Percentiles rank a stretch among this genome's conserved stretches.
phyloP scores from a whole-genome alignment of 441 rosid species.

The Gossypium davidsonii region DNA sequence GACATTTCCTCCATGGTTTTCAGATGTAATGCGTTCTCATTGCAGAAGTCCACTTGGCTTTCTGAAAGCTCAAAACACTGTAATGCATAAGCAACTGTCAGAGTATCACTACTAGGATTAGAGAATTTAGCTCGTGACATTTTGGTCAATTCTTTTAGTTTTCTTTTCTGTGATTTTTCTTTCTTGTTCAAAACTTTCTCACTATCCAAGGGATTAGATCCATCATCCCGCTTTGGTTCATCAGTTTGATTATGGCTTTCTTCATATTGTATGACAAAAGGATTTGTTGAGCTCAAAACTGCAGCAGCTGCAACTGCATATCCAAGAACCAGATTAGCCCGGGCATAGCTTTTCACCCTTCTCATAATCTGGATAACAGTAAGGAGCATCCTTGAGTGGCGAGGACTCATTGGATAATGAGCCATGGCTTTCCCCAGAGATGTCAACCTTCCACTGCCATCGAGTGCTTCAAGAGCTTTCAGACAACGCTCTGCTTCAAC shows the following conservation, averaged over 20 bases:
- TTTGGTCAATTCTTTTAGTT: slow-evolving; percentile 48
- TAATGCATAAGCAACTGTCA: slow-evolving; percentile 61
- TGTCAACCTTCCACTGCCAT: slow-evolving; percentile 50
- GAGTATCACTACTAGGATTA: slow-evolving; percentile 75
- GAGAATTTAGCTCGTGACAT: slow-evolving; percentile 50
- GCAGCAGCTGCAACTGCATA: slow-evolving; percentile 48
- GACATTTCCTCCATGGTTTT: slow-evolving; percentile 93
- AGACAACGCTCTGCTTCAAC: slow-evolving; percentile 64
- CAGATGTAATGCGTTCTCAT: slow-evolving; percentile 47
- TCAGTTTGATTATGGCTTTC: slow-evolving; percentile 27
- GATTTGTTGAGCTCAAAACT: slow-evolving; percentile 62
- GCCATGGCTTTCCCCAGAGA: slow-evolving; percentile 82
- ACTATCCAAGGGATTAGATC: slow-evolving; percentile 13
- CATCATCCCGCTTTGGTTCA: slow-evolving; percentile 24
- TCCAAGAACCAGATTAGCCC: slow-evolving; percentile 62
- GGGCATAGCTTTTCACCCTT: slow-evolving; percentile 32
- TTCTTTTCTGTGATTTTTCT: slow-evolving; percentile 49
- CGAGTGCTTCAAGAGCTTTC: slow-evolving; percentile 71
- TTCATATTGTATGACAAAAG: slow-evolving; percentile 50
- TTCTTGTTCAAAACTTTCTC: slow-evolving; percentile 28
- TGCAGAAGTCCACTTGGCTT: slow-evolving; percentile 44
- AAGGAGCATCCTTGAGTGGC: slow-evolving; percentile 86
- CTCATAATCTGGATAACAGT: slow-evolving; percentile 58
- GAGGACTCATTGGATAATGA: slow-evolving; percentile 82
- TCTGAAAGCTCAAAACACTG: slow-evolving; percentile 64